Evolutionary conservation across 305 asterid species (phyloP), one percentile per base, ranked within the genome.

Genomic region (Fraxinus floribunda): DNA sequence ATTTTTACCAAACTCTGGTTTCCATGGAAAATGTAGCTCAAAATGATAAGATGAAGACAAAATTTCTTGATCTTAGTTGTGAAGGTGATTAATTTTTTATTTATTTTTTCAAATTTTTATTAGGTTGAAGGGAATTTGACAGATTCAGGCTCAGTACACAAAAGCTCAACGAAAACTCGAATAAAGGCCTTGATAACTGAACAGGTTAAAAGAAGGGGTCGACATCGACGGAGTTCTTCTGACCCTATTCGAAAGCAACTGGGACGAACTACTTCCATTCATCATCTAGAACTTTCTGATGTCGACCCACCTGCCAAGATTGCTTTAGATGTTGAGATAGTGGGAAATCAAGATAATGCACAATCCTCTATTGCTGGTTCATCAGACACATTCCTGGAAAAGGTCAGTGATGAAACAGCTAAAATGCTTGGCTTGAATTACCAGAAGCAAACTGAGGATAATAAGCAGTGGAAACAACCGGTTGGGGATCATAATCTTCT

Each of bases 91-190:
- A 11, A 36, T 1, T 41, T 38, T 41, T 38, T 11, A 29, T 18
- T n/a, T 7, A 26, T 32, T 41, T 0, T 44, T 76, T 26, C 39
- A 20, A 66, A 26, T 80, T 85, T 57, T 73, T 6, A 75, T 81
- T 90, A 90, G 93, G 86, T 55, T 46, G 90, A 83, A 78, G 84
- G 80, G 64, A 90, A 85, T 84, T 39, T 78, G 11, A 15, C 66
- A 7, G 91, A 81, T 29, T 49, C 86, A 4, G 64, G 79, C 77
- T 78, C 91, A 64, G 75, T 83, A 30, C 90, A 85, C 44, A 93
- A 89, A 83, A 87, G 83, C 90, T 92, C 97, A 4, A 89, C 90
- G 92, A 90, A 80, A 84, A 90, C 97, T 9, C 85, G 92, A 72
- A 68, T 94, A 86, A 91, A 85, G 81, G 90, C 97, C 60, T 76